phyloP scores from a whole-genome alignment of 495 filamentous ascomycete species.

The Talaromyces wortmannii region DNA sequence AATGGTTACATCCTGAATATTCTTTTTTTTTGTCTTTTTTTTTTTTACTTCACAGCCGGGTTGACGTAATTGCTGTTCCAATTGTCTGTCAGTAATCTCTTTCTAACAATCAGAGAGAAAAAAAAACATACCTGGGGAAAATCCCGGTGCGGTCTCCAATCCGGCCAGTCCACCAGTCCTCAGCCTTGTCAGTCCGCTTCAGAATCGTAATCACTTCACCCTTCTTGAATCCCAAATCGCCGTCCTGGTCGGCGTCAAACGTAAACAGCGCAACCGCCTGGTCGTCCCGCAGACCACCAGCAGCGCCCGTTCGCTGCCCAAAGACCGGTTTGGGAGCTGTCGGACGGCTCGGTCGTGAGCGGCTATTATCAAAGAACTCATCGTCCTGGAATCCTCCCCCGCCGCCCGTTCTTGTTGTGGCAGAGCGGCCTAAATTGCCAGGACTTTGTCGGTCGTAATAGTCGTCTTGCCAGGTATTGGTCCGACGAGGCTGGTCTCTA shows the following conservation, averaged over 20 bases:
- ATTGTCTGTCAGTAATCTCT: constrained; percentile 5
- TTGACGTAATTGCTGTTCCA: constrained; percentile 38
- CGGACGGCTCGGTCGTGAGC: constrained; percentile 52
- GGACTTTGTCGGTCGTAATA: constrained; percentile 64
- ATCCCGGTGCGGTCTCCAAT: constrained; percentile 59
- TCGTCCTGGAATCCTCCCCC: constrained; percentile 12
- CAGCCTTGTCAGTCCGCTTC: constrained; percentile 88
- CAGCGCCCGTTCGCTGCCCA: constrained; percentile 46
- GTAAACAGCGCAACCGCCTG: constrained; percentile 87
- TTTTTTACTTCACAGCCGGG: constrained; percentile 11
- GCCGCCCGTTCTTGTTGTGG: constrained; percentile 31
- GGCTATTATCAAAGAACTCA: constrained; percentile 40
- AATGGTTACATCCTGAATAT: background rate
- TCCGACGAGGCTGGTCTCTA: constrained; percentile 56
- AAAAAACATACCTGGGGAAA: constrained; percentile 46
- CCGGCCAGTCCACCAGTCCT: constrained; percentile 80
- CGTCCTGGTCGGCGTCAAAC: constrained; percentile 89
- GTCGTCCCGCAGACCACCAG: constrained; percentile 59
- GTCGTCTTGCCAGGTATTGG: constrained; percentile 85
- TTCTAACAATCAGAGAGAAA: background rate
- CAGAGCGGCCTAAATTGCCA: constrained; percentile 41
- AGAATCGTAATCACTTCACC: constrained; percentile 95
- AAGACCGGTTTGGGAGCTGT: constrained; percentile 87
- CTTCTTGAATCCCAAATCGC: constrained; percentile 94
- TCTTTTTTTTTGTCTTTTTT: background rate